phyloP scores from a whole-genome alignment of 306 rosid species.

The Cercis canadensis region DNA sequence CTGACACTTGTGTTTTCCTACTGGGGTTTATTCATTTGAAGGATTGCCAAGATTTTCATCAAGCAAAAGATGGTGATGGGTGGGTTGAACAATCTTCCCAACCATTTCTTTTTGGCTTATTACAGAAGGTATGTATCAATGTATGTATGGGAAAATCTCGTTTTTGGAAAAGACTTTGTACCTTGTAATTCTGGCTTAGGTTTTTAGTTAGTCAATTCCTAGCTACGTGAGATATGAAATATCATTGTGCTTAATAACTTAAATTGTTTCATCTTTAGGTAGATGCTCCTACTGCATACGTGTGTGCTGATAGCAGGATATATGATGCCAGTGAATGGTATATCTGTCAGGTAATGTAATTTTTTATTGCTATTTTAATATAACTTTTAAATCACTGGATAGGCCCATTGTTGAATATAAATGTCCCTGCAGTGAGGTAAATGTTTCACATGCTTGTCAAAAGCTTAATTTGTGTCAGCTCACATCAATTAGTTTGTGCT shows the following conservation, averaged over 20 bases:
- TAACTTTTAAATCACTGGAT: neutral
- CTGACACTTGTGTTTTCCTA: constrained; percentile 35
- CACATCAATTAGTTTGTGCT: neutral
- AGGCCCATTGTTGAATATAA: neutral
- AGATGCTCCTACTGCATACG: constrained; percentile 74
- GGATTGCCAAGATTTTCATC: constrained; percentile 98
- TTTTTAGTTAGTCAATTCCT: constrained; percentile 23
- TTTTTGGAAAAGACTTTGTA: constrained; percentile 20
- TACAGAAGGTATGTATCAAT: constrained; percentile 80
- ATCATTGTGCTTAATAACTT: constrained; percentile 29
- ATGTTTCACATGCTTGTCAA: constrained; percentile 10
- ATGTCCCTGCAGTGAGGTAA: neutral
- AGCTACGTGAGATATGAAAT: constrained; percentile 15
- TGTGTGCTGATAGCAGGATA: constrained; percentile 91
- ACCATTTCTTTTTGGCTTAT: constrained; percentile 83
- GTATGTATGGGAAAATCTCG: constrained; percentile 1
- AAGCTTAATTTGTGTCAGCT: constrained; percentile 17
- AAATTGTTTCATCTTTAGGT: constrained; percentile 58
- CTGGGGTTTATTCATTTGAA: constrained; percentile 46
- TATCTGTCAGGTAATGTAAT: constrained; percentile 83
- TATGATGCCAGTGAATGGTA: constrained; percentile 97
- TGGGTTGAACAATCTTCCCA: constrained; percentile 99
- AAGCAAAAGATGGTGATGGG: constrained; percentile 97
- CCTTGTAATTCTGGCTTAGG: constrained; percentile 4
- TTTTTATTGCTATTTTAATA: constrained; percentile 15